Conservation (phyloP, 306 rosid species). For the Psophocarpus tetragonolobus region DNA sequence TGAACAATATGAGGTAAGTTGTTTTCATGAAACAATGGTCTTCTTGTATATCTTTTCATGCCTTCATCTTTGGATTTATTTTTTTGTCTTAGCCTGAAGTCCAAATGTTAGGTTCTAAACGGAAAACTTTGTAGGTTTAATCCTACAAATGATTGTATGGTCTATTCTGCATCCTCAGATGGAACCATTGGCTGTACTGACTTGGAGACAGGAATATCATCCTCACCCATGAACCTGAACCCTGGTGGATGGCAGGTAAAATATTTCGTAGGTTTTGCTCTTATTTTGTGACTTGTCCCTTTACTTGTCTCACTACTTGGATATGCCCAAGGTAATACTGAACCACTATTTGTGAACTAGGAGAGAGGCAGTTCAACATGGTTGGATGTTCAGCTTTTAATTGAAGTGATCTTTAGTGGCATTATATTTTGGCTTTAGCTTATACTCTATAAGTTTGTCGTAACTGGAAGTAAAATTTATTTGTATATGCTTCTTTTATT, state of each 20-base stretch:
- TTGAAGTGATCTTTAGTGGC: not conserved
- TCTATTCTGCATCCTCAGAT: slow-evolving; percentile 91
- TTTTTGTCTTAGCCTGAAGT: slow-evolving; percentile 6
- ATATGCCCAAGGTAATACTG: not conserved
- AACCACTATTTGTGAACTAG: not conserved
- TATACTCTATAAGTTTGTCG: not conserved
- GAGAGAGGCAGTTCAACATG: not conserved
- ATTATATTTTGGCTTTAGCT: not conserved
- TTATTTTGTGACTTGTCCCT: not conserved
- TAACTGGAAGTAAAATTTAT: not conserved
- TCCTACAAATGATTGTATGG: slow-evolving; percentile 68
- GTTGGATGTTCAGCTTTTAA: not conserved
- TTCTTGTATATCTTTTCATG: not conserved
- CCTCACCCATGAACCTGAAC: slow-evolving; percentile 65
- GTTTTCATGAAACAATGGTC: not conserved
- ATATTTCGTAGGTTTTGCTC: not conserved
- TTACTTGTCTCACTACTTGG: not conserved
- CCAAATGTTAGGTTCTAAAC: slow-evolving; percentile 11
- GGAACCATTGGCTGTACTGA: slow-evolving; percentile 82
- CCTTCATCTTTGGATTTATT: not conserved
- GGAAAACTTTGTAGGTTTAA: slow-evolving; percentile 60
- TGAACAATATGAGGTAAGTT: slow-evolving; percentile 85
- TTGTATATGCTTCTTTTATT: slow-evolving; percentile 32
- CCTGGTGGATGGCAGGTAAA: slow-evolving; percentile 94
- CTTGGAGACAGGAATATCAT: slow-evolving; percentile 85